phyloP scores from a whole-genome alignment of 202 grass and related monocot genomes.

The Bolboschoenoplectus hybrid region DNA sequence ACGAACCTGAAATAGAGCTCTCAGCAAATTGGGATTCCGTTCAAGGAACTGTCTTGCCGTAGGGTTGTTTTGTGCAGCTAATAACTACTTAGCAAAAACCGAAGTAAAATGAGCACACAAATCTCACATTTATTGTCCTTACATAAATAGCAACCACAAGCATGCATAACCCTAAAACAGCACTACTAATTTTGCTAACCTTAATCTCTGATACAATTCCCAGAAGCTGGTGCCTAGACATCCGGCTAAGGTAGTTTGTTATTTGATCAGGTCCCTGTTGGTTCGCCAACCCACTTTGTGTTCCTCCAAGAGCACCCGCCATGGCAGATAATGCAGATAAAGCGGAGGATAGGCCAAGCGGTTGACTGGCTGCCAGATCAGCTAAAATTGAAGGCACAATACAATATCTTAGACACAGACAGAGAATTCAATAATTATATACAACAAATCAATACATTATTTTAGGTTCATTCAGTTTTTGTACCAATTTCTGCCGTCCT shows the following conservation, averaged over 20 bases:
- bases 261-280: constrained; percentile 79
- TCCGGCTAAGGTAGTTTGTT: constrained; percentile 82
- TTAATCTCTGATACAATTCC: constrained; percentile 90
- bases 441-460: not conserved
- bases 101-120: constrained; percentile 21
- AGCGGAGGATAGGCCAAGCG: constrained; percentile 68
- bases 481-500: not conserved
- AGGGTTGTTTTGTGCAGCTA: constrained; percentile 74
- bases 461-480: constrained; percentile 32
- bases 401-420: constrained; percentile 47
- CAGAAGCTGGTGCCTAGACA: constrained; percentile 84
- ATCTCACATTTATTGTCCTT: not conserved
- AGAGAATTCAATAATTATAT: constrained; percentile 37
- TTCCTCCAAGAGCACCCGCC: constrained; percentile 67
- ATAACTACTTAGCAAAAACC: constrained; percentile 43
- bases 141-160: constrained; percentile 23
- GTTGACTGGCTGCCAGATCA: constrained; percentile 65
- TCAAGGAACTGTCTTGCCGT: constrained; percentile 63
- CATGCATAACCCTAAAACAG: constrained; percentile 4
- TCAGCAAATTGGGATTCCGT: constrained; percentile 69
- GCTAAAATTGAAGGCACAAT: constrained; percentile 44
- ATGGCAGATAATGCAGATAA: constrained; percentile 79
- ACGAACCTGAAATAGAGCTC: constrained; percentile 92
- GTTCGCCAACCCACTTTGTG: constrained; percentile 67
- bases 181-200: constrained; percentile 46